Conservation (phyloP, 805 yeast species). For the Yarrowia divulgata region DNA sequence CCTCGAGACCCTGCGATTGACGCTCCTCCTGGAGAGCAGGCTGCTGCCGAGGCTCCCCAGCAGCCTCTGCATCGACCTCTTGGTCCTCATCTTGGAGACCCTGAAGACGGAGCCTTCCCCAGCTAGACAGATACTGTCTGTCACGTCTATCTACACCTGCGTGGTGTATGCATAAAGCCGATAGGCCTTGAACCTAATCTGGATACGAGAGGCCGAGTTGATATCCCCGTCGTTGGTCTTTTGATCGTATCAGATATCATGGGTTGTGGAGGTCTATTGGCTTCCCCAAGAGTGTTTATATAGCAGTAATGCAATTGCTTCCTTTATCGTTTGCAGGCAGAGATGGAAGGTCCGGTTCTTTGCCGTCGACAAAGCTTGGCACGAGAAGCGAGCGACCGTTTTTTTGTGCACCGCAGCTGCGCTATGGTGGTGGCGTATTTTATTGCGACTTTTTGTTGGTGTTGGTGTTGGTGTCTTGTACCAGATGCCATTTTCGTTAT, state of each 20-base stretch:
- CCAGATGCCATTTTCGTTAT: neutral
- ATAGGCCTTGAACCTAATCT: constrained; percentile 33
- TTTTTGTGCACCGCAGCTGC: constrained; percentile 28
- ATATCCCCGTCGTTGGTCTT: no score
- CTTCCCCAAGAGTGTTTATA: no score
- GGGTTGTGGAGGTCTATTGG: no score
- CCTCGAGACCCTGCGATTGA: constrained; percentile 1
- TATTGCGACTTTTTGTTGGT: no score
- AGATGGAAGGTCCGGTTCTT: no score
- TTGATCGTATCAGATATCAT: no score
- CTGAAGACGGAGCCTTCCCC: constrained; percentile 30
- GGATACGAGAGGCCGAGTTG: constrained; percentile 3
- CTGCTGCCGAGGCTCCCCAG: neutral
- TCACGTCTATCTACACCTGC: constrained; percentile 13
- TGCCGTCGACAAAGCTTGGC: constrained; percentile 1
- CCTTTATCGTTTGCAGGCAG: no score
- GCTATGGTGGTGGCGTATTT: neutral
- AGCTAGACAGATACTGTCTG: neutral
- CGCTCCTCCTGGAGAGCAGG: neutral
- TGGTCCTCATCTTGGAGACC: constrained; percentile 26
- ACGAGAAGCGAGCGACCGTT: constrained; percentile 26
- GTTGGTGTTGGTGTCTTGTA: neutral
- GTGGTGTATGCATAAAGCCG: constrained; percentile 30
- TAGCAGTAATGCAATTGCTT: no score
- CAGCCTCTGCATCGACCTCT: constrained; percentile 25